Percentiles rank a stretch among this genome's conserved stretches.
phyloP scores from a whole-genome alignment of 2,329 filamentous ascomycete species.

The Aureobasidium sp. region DNA sequence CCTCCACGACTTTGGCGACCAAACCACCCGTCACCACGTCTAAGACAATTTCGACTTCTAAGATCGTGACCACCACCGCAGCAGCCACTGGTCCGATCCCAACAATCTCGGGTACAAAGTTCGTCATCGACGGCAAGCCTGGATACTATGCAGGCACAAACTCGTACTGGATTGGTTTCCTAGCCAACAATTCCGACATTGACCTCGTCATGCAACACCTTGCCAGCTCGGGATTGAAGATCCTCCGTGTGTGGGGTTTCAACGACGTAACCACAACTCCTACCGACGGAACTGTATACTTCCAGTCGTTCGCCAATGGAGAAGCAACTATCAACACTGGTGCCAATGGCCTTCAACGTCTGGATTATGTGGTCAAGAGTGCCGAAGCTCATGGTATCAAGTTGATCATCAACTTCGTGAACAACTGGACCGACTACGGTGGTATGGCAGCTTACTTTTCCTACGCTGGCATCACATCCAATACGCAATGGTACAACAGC shows the following conservation, averaged over 20 bases:
- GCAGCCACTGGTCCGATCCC: slow-evolving; percentile 12
- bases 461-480: slow-evolving; percentile 43
- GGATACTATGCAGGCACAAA: slow-evolving; percentile 47
- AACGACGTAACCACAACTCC: slow-evolving; percentile 45
- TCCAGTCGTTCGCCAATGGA: slow-evolving; percentile 35
- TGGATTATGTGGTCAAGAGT: slow-evolving; percentile 55
- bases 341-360: slow-evolving; percentile 51
- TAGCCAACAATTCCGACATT: slow-evolving; percentile 46
- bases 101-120: slow-evolving; percentile 21
- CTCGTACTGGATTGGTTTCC: slow-evolving; percentile 48
- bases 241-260: slow-evolving; percentile 56
- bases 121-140: slow-evolving; percentile 36
- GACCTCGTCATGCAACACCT: slow-evolving; percentile 29
- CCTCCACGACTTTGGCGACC: neutral
- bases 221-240: slow-evolving; percentile 29
- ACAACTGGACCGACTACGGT: slow-evolving; percentile 59
- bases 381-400: slow-evolving; percentile 54
- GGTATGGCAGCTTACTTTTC: slow-evolving; percentile 50
- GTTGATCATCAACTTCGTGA: slow-evolving; percentile 58
- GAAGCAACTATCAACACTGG: slow-evolving; percentile 55
- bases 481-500: slow-evolving; percentile 51
- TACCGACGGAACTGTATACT: slow-evolving; percentile 38
- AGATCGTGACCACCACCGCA: neutral
- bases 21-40: slow-evolving; percentile 6
- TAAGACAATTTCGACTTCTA: neutral